phyloP scores from a whole-genome alignment of 2,329 filamentous ascomycete genomes.

The Cercospora citrullina region DNA sequence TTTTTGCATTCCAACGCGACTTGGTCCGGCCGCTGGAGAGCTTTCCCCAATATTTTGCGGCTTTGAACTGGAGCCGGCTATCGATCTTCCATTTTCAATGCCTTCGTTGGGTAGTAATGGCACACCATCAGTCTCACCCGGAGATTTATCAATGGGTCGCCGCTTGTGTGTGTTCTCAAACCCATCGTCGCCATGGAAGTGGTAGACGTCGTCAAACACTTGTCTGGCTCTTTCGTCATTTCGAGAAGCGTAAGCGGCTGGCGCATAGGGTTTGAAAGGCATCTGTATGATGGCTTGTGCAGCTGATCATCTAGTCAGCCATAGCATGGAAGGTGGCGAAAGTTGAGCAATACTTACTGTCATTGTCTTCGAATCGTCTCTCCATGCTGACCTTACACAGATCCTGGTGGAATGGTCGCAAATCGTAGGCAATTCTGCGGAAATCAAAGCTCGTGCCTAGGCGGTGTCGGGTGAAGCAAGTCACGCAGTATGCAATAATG shows the following conservation, averaged over 20 bases:
- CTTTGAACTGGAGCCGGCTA: background rate
- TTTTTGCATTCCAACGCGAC: background rate
- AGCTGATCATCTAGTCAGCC: constrained; percentile 17
- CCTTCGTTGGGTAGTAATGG: background rate
- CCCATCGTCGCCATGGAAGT: constrained; percentile 22
- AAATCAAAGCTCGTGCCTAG: constrained; percentile 43
- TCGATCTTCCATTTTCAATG: background rate
- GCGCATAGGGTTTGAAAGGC: constrained; percentile 31
- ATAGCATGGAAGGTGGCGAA: constrained; percentile 2
- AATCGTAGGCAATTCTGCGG: constrained; percentile 39
- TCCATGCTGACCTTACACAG: constrained; percentile 43
- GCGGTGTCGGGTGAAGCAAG: constrained; percentile 46
- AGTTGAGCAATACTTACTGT: constrained; percentile 37
- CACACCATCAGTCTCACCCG: background rate
- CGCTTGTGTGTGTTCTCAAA: background rate
- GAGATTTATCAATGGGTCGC: background rate
- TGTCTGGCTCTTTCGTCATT: constrained; percentile 21
- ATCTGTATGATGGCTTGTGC: constrained; percentile 37
- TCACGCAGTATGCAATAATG: constrained; percentile 48
- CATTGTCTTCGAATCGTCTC: constrained; percentile 43
- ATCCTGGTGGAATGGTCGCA: constrained; percentile 44
- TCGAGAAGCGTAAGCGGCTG: constrained; percentile 30
- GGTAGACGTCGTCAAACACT: constrained; percentile 21
- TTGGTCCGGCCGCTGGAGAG: background rate
- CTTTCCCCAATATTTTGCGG: background rate